Evolutionary conservation across 1,284 basidiomycete species (phyloP).

Genomic region (Malassezia psittaci): DNA sequence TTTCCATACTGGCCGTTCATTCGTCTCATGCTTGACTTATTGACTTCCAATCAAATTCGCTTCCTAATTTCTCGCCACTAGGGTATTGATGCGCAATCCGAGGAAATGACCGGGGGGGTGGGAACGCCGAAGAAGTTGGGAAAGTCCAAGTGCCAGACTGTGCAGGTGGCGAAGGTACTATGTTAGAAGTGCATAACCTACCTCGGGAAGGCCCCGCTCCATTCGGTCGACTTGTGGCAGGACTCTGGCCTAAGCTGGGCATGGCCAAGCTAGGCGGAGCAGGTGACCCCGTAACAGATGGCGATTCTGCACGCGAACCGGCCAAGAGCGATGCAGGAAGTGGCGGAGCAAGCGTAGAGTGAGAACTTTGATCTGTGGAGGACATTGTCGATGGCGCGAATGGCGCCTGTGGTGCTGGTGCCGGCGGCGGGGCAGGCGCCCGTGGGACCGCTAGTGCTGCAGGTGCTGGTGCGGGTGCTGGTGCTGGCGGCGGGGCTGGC

Average conservation of each 20-base stretch:
- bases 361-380: not conserved
- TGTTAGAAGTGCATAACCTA: not conserved
- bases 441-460: constrained; percentile 8
- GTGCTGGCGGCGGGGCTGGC: not conserved
- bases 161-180: constrained; percentile 11
- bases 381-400: not conserved
- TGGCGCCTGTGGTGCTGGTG: constrained; percentile 1
- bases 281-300: not conserved
- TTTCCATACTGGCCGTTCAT: too few relatives aligned
- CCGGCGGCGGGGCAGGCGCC: not conserved
- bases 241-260: too few relatives aligned
- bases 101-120: constrained; percentile 16
- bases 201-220: not conserved
- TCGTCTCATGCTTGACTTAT: too few relatives aligned
- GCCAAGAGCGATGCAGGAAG: not conserved
- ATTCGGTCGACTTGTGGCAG: not conserved
- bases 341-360: not conserved
- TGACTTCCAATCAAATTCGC: too few relatives aligned
- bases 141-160: constrained; percentile 16
- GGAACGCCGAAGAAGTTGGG: constrained; percentile 6
- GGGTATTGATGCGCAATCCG: constrained; percentile 15
- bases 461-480: not conserved
- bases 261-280: not conserved
- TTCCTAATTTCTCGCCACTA: constrained; percentile 6
- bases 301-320: not conserved